phyloP scores from a whole-genome alignment of 306 rosid species.

The Cucurbita argyrosperma region DNA sequence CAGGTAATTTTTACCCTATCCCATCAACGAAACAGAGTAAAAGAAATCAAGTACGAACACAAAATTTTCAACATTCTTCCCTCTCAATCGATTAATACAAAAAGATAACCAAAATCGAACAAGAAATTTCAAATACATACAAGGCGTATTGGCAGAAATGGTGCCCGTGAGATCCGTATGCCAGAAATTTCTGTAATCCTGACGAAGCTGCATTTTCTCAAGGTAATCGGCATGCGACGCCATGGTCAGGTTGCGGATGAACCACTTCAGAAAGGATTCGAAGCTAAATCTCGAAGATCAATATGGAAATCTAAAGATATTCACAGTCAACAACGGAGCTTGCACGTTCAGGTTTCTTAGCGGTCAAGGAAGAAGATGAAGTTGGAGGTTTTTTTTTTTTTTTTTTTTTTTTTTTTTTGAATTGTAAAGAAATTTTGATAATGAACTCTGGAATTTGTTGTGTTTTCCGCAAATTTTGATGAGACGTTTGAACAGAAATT shows the following conservation, averaged over 20 bases:
- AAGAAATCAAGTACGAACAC: background rate
- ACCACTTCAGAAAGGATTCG: background rate
- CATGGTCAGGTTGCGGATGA: constrained; percentile 10
- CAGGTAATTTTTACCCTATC: background rate
- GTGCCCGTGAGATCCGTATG: constrained; percentile 36
- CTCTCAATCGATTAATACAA: background rate
- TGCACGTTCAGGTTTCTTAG: background rate
- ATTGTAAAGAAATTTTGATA: background rate
- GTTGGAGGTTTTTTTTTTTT: background rate
- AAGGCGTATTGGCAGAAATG: constrained; percentile 25
- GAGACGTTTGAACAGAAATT: background rate
- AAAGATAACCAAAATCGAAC: background rate
- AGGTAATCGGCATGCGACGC: constrained; percentile 24
- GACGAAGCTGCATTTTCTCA: constrained; percentile 47
- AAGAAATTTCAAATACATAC: constrained; percentile 10
- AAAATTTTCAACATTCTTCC: background rate
- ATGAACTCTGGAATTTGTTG: background rate
- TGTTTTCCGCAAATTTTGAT: background rate
- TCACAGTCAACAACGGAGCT: background rate
- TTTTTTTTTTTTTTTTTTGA: background rate
- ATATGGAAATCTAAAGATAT: background rate
- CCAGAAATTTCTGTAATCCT: constrained; percentile 47
- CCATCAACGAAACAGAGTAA: background rate
- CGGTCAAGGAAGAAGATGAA: background rate
- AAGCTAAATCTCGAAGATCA: background rate